Evolutionary conservation across 345 rosid species (phyloP).

Genomic region (Pseudoturritis turrita): DNA sequence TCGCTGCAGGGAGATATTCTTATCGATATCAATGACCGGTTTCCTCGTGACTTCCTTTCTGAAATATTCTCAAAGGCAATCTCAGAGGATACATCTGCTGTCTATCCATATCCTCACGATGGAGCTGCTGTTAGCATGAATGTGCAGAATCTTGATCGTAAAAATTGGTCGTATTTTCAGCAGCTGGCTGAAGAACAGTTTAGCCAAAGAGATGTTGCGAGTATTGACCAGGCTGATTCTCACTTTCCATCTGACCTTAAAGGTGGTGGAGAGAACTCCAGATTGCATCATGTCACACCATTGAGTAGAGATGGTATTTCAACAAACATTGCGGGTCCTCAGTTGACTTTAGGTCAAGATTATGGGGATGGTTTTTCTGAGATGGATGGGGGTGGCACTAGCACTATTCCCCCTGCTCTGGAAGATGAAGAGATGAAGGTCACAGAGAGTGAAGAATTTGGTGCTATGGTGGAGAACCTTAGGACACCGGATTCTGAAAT

Average conservation of each 20-base stretch:
- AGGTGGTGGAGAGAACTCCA: slow-evolving; percentile 34
- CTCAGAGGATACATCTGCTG: slow-evolving; percentile 46
- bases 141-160: slow-evolving; percentile 70
- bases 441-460: slow-evolving; percentile 61
- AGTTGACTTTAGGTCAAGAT: slow-evolving; percentile 42
- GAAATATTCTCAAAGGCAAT: slow-evolving; percentile 64
- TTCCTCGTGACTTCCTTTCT: slow-evolving; percentile 77
- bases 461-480: slow-evolving; percentile 58
- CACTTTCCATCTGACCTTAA: slow-evolving; percentile 33
- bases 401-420: slow-evolving; percentile 20
- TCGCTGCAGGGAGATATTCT: slow-evolving; percentile 52
- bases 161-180: slow-evolving; percentile 83
- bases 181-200: slow-evolving; percentile 71
- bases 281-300: slow-evolving; percentile 38
- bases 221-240: slow-evolving; percentile 53
- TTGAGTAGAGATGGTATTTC: slow-evolving; percentile 37
- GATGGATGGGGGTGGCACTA: slow-evolving; percentile 28
- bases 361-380: slow-evolving; percentile 33
- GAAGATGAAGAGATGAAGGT: slow-evolving; percentile 37
- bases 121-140: slow-evolving; percentile 67
- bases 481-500: slow-evolving; percentile 44
- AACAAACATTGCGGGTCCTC: slow-evolving; percentile 35
- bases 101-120: slow-evolving; percentile 38
- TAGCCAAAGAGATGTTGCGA: slow-evolving; percentile 48
- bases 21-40: slow-evolving; percentile 78